A percentile compares a stretch with the other conserved stretches of the same genome.
phyloP scores from a whole-genome alignment of 2,329 filamentous ascomycete genomes.

The Botrytis paeoniae region DNA sequence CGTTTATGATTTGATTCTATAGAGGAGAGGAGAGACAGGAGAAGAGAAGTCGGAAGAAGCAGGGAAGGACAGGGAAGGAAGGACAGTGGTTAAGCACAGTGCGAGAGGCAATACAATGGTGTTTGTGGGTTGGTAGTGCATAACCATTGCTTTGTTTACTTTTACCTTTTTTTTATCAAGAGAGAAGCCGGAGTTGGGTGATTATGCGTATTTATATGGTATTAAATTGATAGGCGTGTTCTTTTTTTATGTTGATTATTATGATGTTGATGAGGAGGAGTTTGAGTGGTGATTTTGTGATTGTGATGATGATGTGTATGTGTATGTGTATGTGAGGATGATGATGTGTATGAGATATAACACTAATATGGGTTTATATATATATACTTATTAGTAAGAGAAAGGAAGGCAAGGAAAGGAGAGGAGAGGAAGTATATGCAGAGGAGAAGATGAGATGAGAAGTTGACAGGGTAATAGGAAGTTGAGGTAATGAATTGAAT shows the following conservation, averaged over 20 bases:
- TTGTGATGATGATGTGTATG: background rate
- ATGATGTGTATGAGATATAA: too few relatives aligned
- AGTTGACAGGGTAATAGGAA: too few relatives aligned
- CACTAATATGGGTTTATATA: background rate
- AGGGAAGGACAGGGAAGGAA: background rate
- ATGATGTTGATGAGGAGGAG: background rate
- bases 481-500: too few relatives aligned
- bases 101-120: conserved; percentile 15
- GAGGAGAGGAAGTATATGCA: background rate
- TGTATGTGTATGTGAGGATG: too few relatives aligned
- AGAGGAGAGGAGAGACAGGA: background rate
- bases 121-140: conserved; percentile 19
- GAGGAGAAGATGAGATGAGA: too few relatives aligned
- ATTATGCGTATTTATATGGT: conserved; percentile 20
- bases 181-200: conserved; percentile 37
- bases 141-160: conserved; percentile 23
- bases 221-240: conserved; percentile 22
- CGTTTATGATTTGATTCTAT: conserved; percentile 8
- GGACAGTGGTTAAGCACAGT: background rate
- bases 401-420: background rate
- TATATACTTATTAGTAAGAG: too few relatives aligned
- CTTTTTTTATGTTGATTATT: background rate
- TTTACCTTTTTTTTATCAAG: conserved; percentile 17
- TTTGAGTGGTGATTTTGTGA: background rate
- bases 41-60: background rate